These are phyloP conservation scores for Globisporangium paddicum DNA, from an alignment of 352 stramenopile genomes.

Conservation along the genomic window DNA sequence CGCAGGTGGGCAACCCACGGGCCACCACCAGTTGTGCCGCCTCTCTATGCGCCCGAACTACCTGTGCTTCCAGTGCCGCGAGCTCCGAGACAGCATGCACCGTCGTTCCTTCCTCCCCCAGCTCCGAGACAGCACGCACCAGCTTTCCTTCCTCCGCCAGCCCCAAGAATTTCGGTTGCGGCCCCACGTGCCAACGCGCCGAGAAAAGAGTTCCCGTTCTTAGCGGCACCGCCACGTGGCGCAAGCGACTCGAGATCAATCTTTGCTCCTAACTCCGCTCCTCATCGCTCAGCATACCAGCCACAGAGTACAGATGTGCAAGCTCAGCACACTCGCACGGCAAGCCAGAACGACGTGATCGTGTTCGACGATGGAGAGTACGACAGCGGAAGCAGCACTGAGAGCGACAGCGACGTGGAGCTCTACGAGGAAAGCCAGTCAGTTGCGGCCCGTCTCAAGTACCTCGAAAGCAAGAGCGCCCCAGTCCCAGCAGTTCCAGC, in stretches of 20 bases:
- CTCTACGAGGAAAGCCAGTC: slow-evolving; percentile 4
- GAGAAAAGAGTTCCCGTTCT: slow-evolving; percentile 4
- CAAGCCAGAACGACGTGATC: not conserved
- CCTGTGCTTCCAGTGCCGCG: not conserved
- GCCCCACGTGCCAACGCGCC: not conserved
- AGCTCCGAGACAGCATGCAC: not conserved
- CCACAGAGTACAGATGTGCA: not conserved
- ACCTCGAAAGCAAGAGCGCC: not conserved
- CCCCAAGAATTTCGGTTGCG: not conserved
- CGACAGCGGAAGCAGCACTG: slow-evolving; percentile 4
- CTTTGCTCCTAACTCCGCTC: not conserved
- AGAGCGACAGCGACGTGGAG: slow-evolving; percentile 9
- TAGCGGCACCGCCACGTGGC: not conserved
- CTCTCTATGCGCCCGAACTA: not conserved
- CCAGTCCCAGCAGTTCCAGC: not conserved
- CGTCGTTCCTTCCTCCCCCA: not conserved
- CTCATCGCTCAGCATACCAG: not conserved
- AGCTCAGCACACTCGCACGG: not conserved
- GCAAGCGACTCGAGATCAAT: not conserved
- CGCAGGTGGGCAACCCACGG: not conserved
- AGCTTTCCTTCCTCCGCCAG: not conserved
- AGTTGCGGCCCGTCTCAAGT: slow-evolving; percentile 1
- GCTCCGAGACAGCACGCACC: not conserved
- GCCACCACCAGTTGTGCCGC: not conserved
- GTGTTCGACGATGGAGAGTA: slow-evolving; percentile 7